Conservation (phyloP, 306 rosid species). For the Vicia faba region DNA sequence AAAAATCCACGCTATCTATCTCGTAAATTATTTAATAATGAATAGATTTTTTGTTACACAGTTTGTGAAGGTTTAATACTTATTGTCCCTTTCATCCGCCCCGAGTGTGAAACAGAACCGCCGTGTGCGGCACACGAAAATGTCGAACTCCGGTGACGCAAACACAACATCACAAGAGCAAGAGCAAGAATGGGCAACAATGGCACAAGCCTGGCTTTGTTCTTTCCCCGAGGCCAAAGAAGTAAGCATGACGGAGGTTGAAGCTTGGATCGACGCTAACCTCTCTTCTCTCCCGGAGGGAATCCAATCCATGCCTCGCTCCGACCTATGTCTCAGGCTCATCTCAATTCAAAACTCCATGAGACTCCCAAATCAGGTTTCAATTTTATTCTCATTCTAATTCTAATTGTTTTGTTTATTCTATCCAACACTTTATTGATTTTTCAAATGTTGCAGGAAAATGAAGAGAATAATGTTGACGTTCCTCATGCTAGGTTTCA, state of each 20-base stretch:
- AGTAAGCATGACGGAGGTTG: conserved; percentile 77
- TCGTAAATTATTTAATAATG: too few species aligned
- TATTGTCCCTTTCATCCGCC: neutral
- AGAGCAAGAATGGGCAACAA: conserved; percentile 81
- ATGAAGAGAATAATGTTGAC: conserved; percentile 56
- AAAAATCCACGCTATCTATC: too few species aligned
- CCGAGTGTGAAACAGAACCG: neutral
- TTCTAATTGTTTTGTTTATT: neutral
- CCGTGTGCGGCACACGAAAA: conserved; percentile 26
- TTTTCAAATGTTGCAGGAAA: conserved; percentile 53
- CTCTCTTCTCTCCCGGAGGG: conserved; percentile 68
- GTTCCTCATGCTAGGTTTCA: conserved; percentile 84
- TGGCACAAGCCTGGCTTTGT: conserved; percentile 94
- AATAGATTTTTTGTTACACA: too few species aligned
- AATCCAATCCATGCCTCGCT: conserved; percentile 83
- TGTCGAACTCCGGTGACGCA: conserved; percentile 53
- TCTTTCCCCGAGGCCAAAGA: conserved; percentile 83
- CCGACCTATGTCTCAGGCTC: conserved; percentile 76
- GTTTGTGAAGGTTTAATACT: too few species aligned
- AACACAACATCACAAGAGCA: conserved; percentile 13
- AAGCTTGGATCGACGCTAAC: conserved; percentile 89
- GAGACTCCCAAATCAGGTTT: conserved; percentile 53
- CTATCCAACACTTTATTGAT: neutral
- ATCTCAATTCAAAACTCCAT: conserved; percentile 82
- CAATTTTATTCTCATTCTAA: too few species aligned